A percentile compares a stretch with the other conserved stretches of the same genome.
phyloP scores from a whole-genome alignment of 1,284 basidiomycete genomes.

The Lignosus rhinocerotis region DNA sequence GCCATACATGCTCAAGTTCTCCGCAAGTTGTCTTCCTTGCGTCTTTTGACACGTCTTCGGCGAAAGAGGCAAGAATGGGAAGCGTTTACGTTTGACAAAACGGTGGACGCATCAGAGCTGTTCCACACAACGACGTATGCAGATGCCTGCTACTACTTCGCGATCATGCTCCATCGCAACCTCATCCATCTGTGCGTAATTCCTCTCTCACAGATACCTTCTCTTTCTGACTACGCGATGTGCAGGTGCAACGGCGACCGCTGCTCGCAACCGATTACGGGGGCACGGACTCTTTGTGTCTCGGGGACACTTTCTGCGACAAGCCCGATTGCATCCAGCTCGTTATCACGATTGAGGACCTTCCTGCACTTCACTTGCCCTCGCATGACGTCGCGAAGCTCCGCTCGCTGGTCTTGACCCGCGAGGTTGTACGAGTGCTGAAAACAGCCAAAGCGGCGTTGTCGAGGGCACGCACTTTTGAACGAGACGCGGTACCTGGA shows the following conservation, averaged over 20 bases:
- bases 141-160: constrained; percentile 6
- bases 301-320: constrained; percentile 23
- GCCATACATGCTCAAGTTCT: neutral
- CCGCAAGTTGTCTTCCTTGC: neutral
- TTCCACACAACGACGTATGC: neutral
- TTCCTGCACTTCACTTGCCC: no score
- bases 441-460: neutral
- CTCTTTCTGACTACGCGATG: neutral
- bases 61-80: neutral
- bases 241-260: constrained; percentile 19
- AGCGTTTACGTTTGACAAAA: neutral
- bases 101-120: neutral
- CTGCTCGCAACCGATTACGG: constrained; percentile 23
- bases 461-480: neutral
- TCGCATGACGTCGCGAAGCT: no score
- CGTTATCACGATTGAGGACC: no score
- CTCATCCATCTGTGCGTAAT: neutral
- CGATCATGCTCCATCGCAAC: neutral
- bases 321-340: constrained; percentile 12
- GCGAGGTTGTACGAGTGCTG: neutral
- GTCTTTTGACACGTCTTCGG: neutral
- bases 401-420: neutral
- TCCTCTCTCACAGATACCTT: neutral
- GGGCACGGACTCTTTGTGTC: constrained; percentile 27
- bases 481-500: neutral